Conservation (phyloP, 257 asterid genomes). For the Solanum lycopersicoides region DNA sequence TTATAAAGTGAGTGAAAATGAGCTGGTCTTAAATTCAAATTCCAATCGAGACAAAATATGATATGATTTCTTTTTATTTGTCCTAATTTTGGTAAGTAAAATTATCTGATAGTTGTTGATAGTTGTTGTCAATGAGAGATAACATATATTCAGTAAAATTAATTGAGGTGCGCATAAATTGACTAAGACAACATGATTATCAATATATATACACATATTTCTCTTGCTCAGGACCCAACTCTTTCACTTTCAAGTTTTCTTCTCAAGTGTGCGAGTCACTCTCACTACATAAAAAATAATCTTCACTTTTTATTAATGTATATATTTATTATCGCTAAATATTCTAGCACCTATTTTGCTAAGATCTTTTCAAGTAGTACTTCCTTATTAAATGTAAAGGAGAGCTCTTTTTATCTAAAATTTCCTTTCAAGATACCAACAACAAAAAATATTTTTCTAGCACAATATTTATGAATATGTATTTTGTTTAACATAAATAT, state of each 20-base stretch:
- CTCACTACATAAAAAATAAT: too few relatives aligned
- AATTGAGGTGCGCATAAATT: neutral
- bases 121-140: too few relatives aligned
- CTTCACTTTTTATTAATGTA: too few relatives aligned
- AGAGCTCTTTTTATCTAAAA: neutral
- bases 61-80: fast-evolving
- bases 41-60: too few relatives aligned
- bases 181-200: too few relatives aligned
- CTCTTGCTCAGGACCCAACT: neutral
- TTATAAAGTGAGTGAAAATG: neutral
- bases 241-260: neutral
- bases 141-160: too few relatives aligned
- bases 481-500: too few relatives aligned
- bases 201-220: too few relatives aligned
- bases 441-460: neutral
- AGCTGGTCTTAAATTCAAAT: too few relatives aligned
- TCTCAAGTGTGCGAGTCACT: neutral
- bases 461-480: neutral
- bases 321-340: too few relatives aligned
- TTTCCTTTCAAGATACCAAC: neutral
- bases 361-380: neutral
- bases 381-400: neutral
- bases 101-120: too few relatives aligned
- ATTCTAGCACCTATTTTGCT: neutral
- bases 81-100: neutral